Evolutionary conservation across 2,329 filamentous ascomycete species (phyloP).

Genomic region (Xylaria arbuscula): DNA sequence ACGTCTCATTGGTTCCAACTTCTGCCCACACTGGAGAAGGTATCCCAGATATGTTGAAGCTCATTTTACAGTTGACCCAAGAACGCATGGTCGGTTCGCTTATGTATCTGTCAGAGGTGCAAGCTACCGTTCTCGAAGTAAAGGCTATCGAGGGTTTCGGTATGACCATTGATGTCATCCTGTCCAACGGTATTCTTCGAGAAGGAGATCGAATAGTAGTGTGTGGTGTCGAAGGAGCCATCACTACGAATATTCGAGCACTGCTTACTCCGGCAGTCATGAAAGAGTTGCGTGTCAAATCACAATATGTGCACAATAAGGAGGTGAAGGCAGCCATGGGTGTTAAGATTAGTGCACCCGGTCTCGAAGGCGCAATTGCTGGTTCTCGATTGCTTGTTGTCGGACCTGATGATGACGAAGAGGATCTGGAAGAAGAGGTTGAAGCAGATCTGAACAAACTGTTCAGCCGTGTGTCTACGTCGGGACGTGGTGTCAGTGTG

Average conservation of each 20-base stretch:
- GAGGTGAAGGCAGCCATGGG: conserved; percentile 97
- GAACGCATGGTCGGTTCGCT: conserved; percentile 96
- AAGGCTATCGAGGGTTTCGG: conserved; percentile 99
- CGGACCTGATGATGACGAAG: conserved; percentile 94
- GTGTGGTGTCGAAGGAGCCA: conserved; percentile 96
- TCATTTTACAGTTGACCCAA: conserved; percentile 90
- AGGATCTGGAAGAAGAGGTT: conserved; percentile 95
- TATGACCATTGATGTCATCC: conserved; percentile 96
- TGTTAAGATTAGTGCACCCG: conserved; percentile 98
- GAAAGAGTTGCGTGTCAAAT: conserved; percentile 94
- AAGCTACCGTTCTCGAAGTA: conserved; percentile 97
- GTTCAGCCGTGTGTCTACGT: conserved; percentile 90
- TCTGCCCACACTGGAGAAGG: conserved; percentile 99
- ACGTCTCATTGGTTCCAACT: conserved; percentile 95
- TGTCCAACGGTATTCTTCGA: conserved; percentile 93
- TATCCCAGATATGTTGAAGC: conserved; percentile 98
- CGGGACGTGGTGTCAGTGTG: conserved; percentile 93
- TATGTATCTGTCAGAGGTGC: conserved; percentile 98
- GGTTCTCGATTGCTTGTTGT: conserved; percentile 95
- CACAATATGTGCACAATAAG: conserved; percentile 97
- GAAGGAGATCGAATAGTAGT: conserved; percentile 96
- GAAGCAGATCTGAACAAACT: conserved; percentile 93
- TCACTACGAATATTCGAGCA: conserved; percentile 93
- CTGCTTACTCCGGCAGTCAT: conserved; percentile 92
- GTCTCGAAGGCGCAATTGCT: conserved; percentile 94